These are phyloP conservation scores for Solanum tarijense DNA, from an alignment of 257 asterid species.

Conservation along the genomic window DNA sequence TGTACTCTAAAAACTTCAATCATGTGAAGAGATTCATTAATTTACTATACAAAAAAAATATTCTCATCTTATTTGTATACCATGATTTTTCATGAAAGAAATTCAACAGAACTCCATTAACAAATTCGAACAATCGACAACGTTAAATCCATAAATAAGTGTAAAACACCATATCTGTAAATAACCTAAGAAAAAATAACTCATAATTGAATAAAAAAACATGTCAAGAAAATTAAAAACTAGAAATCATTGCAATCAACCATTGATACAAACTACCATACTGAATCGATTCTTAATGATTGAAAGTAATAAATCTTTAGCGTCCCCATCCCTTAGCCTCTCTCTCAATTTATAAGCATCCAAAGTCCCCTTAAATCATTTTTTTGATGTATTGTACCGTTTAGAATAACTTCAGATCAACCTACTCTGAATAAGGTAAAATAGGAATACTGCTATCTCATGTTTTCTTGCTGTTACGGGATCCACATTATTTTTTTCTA, in stretches of 20 bases:
- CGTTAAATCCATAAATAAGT: background rate
- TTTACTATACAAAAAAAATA: too few species aligned
- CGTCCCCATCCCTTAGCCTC: background rate
- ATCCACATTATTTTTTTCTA: too few species aligned
- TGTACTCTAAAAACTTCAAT: background rate
- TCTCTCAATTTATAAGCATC: background rate
- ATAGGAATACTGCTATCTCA: background rate
- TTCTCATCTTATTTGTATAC: background rate
- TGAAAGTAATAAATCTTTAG: background rate
- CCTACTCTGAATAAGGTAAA: background rate
- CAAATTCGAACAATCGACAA: too few species aligned
- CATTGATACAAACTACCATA: background rate
- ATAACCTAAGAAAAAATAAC: too few species aligned
- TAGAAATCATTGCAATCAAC: background rate
- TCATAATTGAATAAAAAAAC: background rate
- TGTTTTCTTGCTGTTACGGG: too few species aligned
- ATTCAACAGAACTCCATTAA: background rate
- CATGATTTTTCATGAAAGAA: background rate
- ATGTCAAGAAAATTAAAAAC: background rate
- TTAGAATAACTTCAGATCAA: background rate
- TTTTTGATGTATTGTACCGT: too few species aligned
- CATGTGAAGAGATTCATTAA: background rate
- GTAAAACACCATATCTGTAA: background rate
- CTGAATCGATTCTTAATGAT: background rate
- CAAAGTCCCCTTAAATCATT: background rate